These are phyloP conservation scores for Globisporangium polare DNA, from an alignment of 352 stramenopile genomes.

Conservation along the genomic window DNA sequence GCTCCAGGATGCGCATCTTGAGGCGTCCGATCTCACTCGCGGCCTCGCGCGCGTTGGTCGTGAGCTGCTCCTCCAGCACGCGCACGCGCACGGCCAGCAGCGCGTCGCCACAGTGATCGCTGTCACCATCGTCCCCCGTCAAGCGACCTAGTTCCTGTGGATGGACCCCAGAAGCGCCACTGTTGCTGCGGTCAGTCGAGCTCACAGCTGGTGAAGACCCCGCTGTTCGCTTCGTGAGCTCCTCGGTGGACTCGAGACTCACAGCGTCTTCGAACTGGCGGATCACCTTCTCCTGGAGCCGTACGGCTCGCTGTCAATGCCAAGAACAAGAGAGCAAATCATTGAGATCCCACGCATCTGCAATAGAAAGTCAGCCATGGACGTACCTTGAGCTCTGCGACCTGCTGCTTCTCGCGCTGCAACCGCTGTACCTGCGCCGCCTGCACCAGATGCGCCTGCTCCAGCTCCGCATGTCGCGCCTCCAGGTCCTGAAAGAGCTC, in stretches of 20 bases:
- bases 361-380: not conserved
- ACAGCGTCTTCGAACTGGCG: constrained; percentile 70
- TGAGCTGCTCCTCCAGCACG: constrained; percentile 66
- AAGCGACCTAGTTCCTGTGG: not conserved
- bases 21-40: constrained; percentile 54
- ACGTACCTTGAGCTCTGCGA: constrained; percentile 41
- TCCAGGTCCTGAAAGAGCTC: constrained; percentile 38
- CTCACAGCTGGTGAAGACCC: not conserved
- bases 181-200: not conserved
- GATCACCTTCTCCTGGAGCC: constrained; percentile 80
- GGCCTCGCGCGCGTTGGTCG: constrained; percentile 53
- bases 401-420: constrained; percentile 61
- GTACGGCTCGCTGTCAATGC: constrained; percentile 47
- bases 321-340: not conserved
- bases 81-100: constrained; percentile 45
- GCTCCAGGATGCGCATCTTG: constrained; percentile 61
- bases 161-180: not conserved
- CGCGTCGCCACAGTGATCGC: constrained; percentile 7
- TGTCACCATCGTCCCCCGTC: not conserved
- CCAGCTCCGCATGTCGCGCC: constrained; percentile 44
- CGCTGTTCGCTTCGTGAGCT: not conserved
- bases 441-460: constrained; percentile 71
- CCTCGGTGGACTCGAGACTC: constrained; percentile 23
- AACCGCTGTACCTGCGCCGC: constrained; percentile 59
- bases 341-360: not conserved